Base-by-base conservation (phyloP, 176 grass and related monocot species). In the Bromus sterilis region DNA sequence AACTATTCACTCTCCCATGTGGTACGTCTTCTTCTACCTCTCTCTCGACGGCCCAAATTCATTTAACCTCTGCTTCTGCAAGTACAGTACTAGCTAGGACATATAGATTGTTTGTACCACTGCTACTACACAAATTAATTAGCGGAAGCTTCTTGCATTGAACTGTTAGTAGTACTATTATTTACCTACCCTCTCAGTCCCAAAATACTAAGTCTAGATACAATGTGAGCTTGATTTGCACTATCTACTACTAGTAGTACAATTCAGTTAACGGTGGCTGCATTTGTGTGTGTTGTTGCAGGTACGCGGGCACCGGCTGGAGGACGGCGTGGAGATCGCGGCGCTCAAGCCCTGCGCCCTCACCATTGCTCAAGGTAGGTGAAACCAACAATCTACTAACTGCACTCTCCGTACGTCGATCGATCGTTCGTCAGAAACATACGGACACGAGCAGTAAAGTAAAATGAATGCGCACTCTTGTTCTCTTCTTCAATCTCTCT, bases 1-100 rank as follows among this genome's bases (percentile, higher is more conserved):
- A 96, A 93, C 48, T 99, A 99, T 78, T 93, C 97, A 43, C 86
- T 99, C 73, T 84, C 86, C 31, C 97, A 99, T 78, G 82, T 82
- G 93, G 97, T 99, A n/a, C n/a, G n/a, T n/a, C n/a, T n/a, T n/a
- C n/a, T n/a, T n/a, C n/a, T n/a, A n/a, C n/a, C n/a, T n/a, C n/a
- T n/a, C n/a, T 12, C 15, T 48, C 14, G 39, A 79, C 18, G 59
- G 40, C 11, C 49, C 3, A 9, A 42, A 76, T 83, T 79, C 80
- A 72, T 16, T 42, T n/a, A n/a, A n/a, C n/a, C n/a, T n/a, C n/a
- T 21, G n/a, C 55, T 41, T 18, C 0, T 30, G 31, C 12, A 30
- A 63, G 29, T 37, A 26, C 40, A 8, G 18, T 23, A 9, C 7
- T 8, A 71, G 20, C 16, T 36, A 46, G 21, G n/a, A n/a, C n/a